Base-by-base conservation (phyloP, 2,329 filamentous ascomycete species). In the Neonectria hederae region DNA sequence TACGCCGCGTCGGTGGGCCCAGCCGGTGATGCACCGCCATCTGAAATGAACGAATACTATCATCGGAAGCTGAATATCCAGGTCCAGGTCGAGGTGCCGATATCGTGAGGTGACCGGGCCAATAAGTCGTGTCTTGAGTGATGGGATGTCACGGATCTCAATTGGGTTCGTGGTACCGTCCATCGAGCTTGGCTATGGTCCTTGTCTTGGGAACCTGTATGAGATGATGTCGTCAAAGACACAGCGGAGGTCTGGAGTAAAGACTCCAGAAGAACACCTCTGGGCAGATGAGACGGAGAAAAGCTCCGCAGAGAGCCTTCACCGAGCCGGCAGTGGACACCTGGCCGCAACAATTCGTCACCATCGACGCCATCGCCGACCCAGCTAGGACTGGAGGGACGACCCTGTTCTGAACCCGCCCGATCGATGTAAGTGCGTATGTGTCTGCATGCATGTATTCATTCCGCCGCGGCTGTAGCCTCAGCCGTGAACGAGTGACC, bases 111-210 rank as follows among this genome's bases (percentile, higher is more conserved):
- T 45, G 59, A 56, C 42, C 35, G 40, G 42, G 46, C 40, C 40
- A 62, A 53, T 57, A 38, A 24, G 54, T 24, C 30, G 17, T 32
- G 40, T 24, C 42, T 24, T 24, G n/a, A n/a, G 42, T 54, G 66
- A 63, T 32, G 45, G 63, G 70, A 63, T 63, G 62, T 70, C 63
- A 70, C 65, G 69, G 68, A 72, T 72, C 70, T 70, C 65, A 65
- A 46, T 62, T 62, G 35, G 68, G 68, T 49, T 71, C 40, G 67
- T 69, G 70, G 43, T 40, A 69, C 65, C 53, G 55, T 65, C 48
- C 59, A 63, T 55, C 60, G 56, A 63, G 13, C 54, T 62, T 42
- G 45, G 63, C 49, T 19, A 65, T 28, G 40, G 59, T 49, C 70
- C 70, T 63, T 68, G 61, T 55, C 58, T 49, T 40, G 26, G 46